phyloP scores from a whole-genome alignment of 768 basidiomycete genomes.

The Boletus huronensis region DNA sequence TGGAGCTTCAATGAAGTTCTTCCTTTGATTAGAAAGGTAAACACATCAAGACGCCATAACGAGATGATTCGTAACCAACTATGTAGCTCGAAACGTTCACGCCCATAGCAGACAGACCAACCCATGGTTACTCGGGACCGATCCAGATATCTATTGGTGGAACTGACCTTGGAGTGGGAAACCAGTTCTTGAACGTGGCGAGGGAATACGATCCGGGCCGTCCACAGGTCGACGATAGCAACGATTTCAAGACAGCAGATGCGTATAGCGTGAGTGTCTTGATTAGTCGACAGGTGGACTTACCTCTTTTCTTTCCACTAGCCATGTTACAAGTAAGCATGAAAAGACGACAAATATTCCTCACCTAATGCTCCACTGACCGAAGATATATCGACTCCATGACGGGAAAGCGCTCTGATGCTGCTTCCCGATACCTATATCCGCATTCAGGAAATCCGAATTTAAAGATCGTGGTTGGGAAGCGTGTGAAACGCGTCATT shows the following conservation, averaged over 20 bases:
- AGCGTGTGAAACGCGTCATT: conserved; percentile 6
- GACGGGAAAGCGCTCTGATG: conserved; percentile 34
- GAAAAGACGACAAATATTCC: too few relatives aligned
- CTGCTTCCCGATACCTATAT: conserved; percentile 38
- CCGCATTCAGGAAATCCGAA: conserved; percentile 29
- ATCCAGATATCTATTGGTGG: conserved; percentile 21
- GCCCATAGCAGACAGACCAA: conserved; percentile 26
- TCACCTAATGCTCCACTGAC: neutral
- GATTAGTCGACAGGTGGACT: neutral
- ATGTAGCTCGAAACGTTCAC: conserved; percentile 41
- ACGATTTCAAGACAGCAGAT: conserved; percentile 36
- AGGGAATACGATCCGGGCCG: conserved; percentile 47
- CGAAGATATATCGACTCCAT: conserved; percentile 50
- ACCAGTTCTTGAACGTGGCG: conserved; percentile 47
- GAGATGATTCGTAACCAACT: conserved; percentile 38
- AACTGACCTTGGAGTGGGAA: conserved; percentile 16
- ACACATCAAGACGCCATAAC: neutral
- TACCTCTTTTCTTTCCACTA: neutral
- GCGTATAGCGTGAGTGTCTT: conserved; percentile 24
- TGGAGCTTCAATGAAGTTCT: conserved; percentile 60
- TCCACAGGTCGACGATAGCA: conserved; percentile 42
- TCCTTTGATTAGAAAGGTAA: conserved; percentile 56
- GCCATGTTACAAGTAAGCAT: conserved; percentile 19
- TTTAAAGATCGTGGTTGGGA: conserved; percentile 31
- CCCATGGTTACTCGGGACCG: conserved; percentile 37